Conservation (phyloP, 768 basidiomycete genomes). For the Amanita inopinata region DNA sequence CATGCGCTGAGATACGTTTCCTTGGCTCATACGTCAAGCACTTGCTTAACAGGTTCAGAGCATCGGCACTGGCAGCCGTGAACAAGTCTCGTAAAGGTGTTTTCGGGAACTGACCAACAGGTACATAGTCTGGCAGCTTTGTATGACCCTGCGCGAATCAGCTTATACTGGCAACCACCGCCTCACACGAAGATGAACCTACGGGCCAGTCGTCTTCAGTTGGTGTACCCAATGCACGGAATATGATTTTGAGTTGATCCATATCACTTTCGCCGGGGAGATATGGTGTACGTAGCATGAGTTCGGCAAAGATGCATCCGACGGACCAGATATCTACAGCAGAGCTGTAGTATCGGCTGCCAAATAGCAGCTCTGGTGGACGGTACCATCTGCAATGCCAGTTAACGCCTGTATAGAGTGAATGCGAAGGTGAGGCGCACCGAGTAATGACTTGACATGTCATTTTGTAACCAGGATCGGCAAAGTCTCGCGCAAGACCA, state of each 20-base stretch:
- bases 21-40: constrained; percentile 83
- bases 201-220: constrained; percentile 98
- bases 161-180: not conserved
- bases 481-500: constrained; percentile 93
- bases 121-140: constrained; percentile 82
- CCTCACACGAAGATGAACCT: constrained; percentile 25
- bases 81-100: constrained; percentile 79
- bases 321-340: constrained; percentile 97
- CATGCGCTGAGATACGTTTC: constrained; percentile 67
- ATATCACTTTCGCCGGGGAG: constrained; percentile 93
- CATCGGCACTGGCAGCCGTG: constrained; percentile 81
- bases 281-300: constrained; percentile 94
- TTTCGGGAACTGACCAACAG: constrained; percentile 80
- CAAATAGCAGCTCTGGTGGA: constrained; percentile 90
- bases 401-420: constrained; percentile 5
- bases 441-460: constrained; percentile 97
- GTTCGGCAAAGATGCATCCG: constrained; percentile 95
- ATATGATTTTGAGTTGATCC: constrained; percentile 92
- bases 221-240: constrained; percentile 91
- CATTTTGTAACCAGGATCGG: constrained; percentile 94
- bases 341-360: constrained; percentile 81
- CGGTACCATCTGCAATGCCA: constrained; percentile 81
- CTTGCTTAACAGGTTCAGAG: constrained; percentile 71
- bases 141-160: constrained; percentile 63
- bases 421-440: constrained; percentile 32